Conservation (phyloP, 139 green algal species). For the Volvox reticuliferus region DNA sequence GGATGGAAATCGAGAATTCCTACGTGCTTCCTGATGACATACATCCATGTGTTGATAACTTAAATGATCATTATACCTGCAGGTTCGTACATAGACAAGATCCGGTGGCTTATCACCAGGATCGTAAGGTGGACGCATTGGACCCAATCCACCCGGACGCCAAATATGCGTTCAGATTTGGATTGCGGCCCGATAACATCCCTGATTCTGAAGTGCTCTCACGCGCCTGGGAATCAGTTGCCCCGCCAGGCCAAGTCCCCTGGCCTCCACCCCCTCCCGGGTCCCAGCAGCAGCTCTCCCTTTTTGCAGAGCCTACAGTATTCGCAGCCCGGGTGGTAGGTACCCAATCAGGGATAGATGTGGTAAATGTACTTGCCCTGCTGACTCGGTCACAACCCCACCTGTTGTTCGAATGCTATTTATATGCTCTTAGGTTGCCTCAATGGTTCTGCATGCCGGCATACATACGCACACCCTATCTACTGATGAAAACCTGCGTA, state of each 20-base stretch:
- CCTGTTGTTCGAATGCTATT: no score
- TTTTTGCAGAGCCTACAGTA: background rate
- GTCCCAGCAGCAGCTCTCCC: background rate
- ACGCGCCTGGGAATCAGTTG: background rate
- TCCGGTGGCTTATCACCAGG: background rate
- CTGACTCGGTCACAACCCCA: no score
- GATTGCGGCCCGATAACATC: background rate
- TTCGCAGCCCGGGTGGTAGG: background rate
- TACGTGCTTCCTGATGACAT: background rate
- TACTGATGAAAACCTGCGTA: no score
- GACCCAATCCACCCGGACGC: background rate
- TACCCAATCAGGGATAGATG: no score
- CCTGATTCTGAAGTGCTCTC: no score
- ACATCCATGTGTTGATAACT: no score
- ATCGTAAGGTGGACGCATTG: background rate
- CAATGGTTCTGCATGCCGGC: no score
- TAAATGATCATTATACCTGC: background rate
- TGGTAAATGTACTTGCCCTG: no score
- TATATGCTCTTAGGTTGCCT: no score
- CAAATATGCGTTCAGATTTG: background rate
- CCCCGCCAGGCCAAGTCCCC: background rate
- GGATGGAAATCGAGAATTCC: no score
- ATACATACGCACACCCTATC: no score
- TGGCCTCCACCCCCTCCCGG: conserved; percentile 20
- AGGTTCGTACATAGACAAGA: conserved; percentile 35